phyloP scores from a whole-genome alignment of 371 early-diverging fungal species.

The Choanephora cucurbitarum region DNA sequence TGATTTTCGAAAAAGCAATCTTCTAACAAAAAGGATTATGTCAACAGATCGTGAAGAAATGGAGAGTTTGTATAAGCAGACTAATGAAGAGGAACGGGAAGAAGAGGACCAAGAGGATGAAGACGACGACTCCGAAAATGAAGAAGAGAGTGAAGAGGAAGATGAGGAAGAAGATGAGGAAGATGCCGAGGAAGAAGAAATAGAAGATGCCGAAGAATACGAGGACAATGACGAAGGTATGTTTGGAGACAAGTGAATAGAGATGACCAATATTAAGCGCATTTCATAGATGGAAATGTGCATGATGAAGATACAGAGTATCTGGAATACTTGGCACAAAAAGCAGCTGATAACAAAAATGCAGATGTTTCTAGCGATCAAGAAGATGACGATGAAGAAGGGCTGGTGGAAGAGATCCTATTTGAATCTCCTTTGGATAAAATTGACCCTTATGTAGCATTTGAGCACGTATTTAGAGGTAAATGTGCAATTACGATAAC shows the following conservation, averaged over 20 bases:
- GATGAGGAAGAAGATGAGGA: too few relatives aligned
- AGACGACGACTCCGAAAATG: slow-evolving; percentile 46
- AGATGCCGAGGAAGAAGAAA: too few relatives aligned
- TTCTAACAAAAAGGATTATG: too few relatives aligned
- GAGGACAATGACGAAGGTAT: too few relatives aligned
- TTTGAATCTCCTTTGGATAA: slow-evolving; percentile 87
- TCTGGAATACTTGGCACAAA: slow-evolving; percentile 65
- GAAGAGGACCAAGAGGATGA: slow-evolving; percentile 61
- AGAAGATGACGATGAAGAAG: slow-evolving; percentile 51
- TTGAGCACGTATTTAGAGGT: slow-evolving; percentile 39
- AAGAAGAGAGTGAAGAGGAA: slow-evolving; percentile 39
- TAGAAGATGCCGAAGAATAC: too few relatives aligned
- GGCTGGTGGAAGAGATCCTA: slow-evolving; percentile 78
- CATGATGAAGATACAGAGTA: slow-evolving; percentile 63
- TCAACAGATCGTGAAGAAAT: slow-evolving; percentile 67
- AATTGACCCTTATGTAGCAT: slow-evolving; percentile 78
- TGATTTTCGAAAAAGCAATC: too few relatives aligned
- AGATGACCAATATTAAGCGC: too few relatives aligned
- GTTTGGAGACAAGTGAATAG: too few relatives aligned
- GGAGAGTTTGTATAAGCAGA: slow-evolving; percentile 65
- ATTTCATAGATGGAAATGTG: slow-evolving; percentile 64
- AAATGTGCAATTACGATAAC: too few relatives aligned
- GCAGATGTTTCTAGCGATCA: slow-evolving; percentile 52
- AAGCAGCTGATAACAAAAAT: slow-evolving; percentile 38
- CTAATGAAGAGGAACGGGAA: too few relatives aligned